Evolutionary conservation across 129 eudicot species (phyloP).

Genomic region (Lactuca saligna): DNA sequence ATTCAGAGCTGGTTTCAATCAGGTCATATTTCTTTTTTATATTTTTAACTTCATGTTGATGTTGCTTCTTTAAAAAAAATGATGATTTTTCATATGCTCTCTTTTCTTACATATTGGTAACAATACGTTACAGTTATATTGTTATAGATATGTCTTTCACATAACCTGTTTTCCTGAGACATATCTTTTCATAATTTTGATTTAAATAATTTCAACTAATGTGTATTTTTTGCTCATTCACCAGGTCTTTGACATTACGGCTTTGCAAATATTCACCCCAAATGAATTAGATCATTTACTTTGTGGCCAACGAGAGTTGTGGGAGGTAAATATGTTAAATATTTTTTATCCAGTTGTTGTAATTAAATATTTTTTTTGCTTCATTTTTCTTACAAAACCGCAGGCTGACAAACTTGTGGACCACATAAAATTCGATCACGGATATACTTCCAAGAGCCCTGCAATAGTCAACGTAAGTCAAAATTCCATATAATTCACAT

Average conservation of each 20-base stretch:
- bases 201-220: background rate
- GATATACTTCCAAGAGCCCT: constrained; percentile 87
- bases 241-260: constrained; percentile 72
- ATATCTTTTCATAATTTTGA: background rate
- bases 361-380: background rate
- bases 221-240: background rate
- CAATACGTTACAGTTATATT: background rate
- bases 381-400: constrained; percentile 2
- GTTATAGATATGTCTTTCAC: background rate
- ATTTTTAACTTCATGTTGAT: too few relatives aligned
- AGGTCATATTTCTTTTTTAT: constrained; percentile 34
- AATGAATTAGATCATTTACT: constrained; percentile 61
- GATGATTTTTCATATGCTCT: too few relatives aligned
- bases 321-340: constrained; percentile 54
- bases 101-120: background rate
- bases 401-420: constrained; percentile 77
- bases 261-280: constrained; percentile 73
- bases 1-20: constrained; percentile 73
- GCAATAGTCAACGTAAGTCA: constrained; percentile 59
- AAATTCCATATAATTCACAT: background rate
- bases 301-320: constrained; percentile 68
- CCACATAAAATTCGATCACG: constrained; percentile 90
- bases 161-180: background rate
- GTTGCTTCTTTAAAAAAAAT: too few relatives aligned
- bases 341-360: background rate